Conservation (phyloP, 2,329 filamentous ascomycete genomes). For the Paracamarosporium sp. region DNA sequence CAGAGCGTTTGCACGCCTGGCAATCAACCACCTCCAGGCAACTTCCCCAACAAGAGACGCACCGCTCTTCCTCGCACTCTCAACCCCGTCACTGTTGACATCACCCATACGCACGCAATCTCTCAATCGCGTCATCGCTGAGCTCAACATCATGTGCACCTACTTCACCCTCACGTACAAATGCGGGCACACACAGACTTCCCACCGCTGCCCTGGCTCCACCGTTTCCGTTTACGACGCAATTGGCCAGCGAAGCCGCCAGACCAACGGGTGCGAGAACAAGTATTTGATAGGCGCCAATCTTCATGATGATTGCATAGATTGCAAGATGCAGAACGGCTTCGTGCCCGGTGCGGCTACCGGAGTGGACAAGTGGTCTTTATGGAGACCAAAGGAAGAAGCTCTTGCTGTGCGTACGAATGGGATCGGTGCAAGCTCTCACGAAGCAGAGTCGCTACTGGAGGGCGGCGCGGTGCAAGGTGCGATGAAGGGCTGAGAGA, state of each 20-base stretch:
- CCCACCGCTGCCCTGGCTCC: conserved; percentile 13
- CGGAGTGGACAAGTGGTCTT: conserved; percentile 6
- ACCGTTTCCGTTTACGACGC: background rate
- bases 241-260: background rate
- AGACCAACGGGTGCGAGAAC: background rate
- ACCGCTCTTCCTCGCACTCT: background rate
- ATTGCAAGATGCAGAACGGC: conserved; percentile 8
- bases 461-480: background rate
- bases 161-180: conserved; percentile 14
- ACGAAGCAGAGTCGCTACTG: background rate
- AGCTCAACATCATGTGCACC: conserved; percentile 14
- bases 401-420: background rate
- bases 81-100: background rate
- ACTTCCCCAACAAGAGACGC: background rate
- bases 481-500: background rate
- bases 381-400: conserved; percentile 1
- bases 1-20: background rate
- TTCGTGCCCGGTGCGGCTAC: conserved; percentile 3
- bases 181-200: conserved; percentile 9
- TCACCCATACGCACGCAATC: background rate
- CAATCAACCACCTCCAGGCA: background rate
- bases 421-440: background rate
- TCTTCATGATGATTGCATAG: conserved; percentile 8
- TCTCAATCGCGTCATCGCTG: background rate
- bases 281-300: background rate